Base-by-base conservation (phyloP, 2,329 filamentous ascomycete species). In the Colletotrichum gigasporum region DNA sequence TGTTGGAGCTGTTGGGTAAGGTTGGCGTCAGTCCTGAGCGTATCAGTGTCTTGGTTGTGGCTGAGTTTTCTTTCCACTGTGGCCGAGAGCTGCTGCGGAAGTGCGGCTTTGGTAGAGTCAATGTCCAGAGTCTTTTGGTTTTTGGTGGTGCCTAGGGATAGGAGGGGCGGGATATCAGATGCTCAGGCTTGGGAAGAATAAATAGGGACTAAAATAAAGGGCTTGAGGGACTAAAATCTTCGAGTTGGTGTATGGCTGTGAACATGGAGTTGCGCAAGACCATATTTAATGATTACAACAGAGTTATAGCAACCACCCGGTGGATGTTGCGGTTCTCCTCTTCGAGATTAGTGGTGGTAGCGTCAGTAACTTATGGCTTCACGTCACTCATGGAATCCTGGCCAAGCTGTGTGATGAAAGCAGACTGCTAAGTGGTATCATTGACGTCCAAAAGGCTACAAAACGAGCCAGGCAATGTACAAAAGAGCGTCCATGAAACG, bases 1-100 rank as follows among this genome's bases (percentile, higher is more conserved):
- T 87, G 34, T 68, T 90, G 32, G 67, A 78, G 67, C 74, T 90
- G 2, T 70, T 89, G 24, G 11, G 39, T 1, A 50, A 83, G 68
- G 79, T 75, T 63, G 81, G 82, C 0, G 66, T 87, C 14, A 8
- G 47, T n/a, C 34, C 62, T 0, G 75, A 81, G 37, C n/a, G 80
- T 66, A 63, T 88, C 20, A 76, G 67, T 4, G 71, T 87, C n/a
- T 77, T 87, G 75, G 80, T 82, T 0, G 80, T 89, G 18, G 86
- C 82, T 1, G 87, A 90, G 71, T 87, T 90, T 44, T 84, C 86
- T 12, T 39, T 77, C 59, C 86, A 89, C 67, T 74, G 79, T 66
- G 87, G 85, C 2, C 78, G 86, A 44, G 73, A 80, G 60, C 32
- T 80, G 35, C 71, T 90, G 71, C 77, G 73, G 20, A 63, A 69